Conservation (phyloP, 2,329 filamentous ascomycete genomes). For the Anisogramma anomala region DNA sequence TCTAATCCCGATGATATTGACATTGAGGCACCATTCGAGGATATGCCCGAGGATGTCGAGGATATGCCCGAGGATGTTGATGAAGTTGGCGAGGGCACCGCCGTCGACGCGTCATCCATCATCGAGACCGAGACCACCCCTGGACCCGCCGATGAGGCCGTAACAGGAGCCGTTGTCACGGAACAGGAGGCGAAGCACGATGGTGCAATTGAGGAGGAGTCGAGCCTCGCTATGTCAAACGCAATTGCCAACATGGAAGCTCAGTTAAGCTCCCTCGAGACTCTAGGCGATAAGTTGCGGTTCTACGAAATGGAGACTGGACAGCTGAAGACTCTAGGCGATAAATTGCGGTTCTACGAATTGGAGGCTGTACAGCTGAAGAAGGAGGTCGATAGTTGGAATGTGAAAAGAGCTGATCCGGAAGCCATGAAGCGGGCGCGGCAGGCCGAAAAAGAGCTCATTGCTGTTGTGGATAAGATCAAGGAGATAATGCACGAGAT, state of each 20-base stretch:
- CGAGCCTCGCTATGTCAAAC: conserved; percentile 12
- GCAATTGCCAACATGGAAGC: conserved; percentile 18
- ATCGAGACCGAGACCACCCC: conserved; percentile 13
- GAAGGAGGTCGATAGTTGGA: conserved; percentile 22
- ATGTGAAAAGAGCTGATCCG: conserved; percentile 13
- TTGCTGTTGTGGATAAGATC: conserved; percentile 22
- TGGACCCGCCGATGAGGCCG: conserved; percentile 10
- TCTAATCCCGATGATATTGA: conserved; percentile 37
- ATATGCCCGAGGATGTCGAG: conserved; percentile 4
- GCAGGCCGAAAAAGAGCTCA: conserved; percentile 22
- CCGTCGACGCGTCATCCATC: conserved; percentile 5
- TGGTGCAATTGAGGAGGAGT: not conserved
- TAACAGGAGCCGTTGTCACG: conserved; percentile 3
- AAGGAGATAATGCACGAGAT: conserved; percentile 26
- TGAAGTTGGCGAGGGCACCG: too few relatives aligned
- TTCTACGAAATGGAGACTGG: conserved; percentile 22
- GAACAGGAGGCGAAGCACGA: too few relatives aligned
- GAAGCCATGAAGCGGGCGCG: conserved; percentile 15
- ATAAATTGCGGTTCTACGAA: conserved; percentile 24
- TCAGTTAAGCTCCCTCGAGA: conserved; percentile 27
- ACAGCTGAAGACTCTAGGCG: conserved; percentile 23
- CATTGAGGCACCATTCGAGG: conserved; percentile 30
- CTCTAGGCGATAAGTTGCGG: conserved; percentile 24
- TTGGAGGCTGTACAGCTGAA: conserved; percentile 20
- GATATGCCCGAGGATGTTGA: conserved; percentile 11